Base-by-base conservation (phyloP, 768 basidiomycete species). In the Naganishia randhawae region DNA sequence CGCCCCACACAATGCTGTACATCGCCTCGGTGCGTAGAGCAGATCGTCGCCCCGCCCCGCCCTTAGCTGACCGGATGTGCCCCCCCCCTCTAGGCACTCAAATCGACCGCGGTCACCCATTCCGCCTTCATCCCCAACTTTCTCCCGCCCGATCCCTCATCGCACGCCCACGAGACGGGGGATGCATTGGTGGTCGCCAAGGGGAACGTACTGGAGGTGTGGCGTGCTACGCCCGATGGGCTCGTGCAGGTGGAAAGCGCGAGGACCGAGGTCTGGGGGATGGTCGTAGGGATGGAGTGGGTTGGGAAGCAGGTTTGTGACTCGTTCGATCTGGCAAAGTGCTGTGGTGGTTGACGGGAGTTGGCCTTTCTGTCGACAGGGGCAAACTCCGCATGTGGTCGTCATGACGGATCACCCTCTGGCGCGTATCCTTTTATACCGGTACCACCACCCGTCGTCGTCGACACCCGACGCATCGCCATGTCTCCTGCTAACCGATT, bases 251-350 rank as follows among this genome's bases (percentile, higher is more conserved):
- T 71, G 2, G 52, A 66, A 39, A 25, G 17, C 25, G 66, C 55
- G 37, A 73, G 73, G 52, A 69, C 76, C 3, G 72, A 75, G 31
- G 65, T 78, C 2, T 79, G 78, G 78, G 78, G 78, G n/a, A 76
- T 66, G 41, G 66, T 78, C 9, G 74, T 76, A 1, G 72, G 71
- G 3, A 35, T 79, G n/a, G 76, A 74, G 10, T 72, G 71, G 64
- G 75, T 76, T 14, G 69, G 68, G 11, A 63, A 73, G 41, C 70
- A 72, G 61, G 77, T 77, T 32, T 68, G 72, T 63, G 45, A 22
- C 6, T 32, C 5, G 4, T 22, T 17, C 35, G n/a, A 22, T 39
- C 32, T 6, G 11, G 32, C 4, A 9, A 6, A 39, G 19, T 13
- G 50, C 3, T 25, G 54, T n/a, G 35, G 54, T 33, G 3, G 19